Base-by-base conservation (phyloP, 2,329 filamentous ascomycete species). In the Colletotrichum brevisporum region DNA sequence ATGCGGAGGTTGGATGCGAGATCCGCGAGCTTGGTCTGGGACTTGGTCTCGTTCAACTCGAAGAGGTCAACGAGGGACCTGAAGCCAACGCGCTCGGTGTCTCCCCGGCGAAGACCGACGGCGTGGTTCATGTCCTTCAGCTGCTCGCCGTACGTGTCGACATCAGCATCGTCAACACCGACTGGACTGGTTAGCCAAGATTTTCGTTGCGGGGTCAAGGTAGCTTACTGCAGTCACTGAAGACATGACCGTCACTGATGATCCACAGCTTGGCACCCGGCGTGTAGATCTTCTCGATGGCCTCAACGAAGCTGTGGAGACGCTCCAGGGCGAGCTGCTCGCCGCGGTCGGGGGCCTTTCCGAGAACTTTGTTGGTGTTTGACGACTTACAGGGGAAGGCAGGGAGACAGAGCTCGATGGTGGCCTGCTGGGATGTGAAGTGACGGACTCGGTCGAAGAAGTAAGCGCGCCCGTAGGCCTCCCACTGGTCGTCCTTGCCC, bases 381-480 rank as follows among this genome's bases (percentile, higher is more conserved):
- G 79, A 78, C 8, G 80, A 81, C 70, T 82, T 82, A 75, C 80
- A 82, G 0, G 80, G 80, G 48, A 82, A 82, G 1, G 79, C 80
- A 1, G 80, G 80, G 9, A 82, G 74, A n/a, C 74, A 75, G 31
- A 80, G 67, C 21, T 79, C 73, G 31, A 78, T 68, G 13, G 43
- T 45, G 1, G 70, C 68, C 2, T 71, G 65, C 4, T 74, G 71
- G 12, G 64, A 63, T 3, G 73, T 75, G 56, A 76, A 78, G 39
- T 74, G 72, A 6, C 61, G 39, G 45, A 77, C 70, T 6, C 67
- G 70, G 2, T 67, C 64, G 9, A 59, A 64, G 48, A 78, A 78
- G 39, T 73, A 71, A 2, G 58, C 53, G 1, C 73, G 71, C 1
- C 76, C 76, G 6, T 68, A 55, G 2, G 26, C 39, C 16, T 54